Evolutionary conservation across 495 filamentous ascomycete species (phyloP), one percentile per base, ranked within the genome.

Genomic region (Trichoderma asperelloides): DNA sequence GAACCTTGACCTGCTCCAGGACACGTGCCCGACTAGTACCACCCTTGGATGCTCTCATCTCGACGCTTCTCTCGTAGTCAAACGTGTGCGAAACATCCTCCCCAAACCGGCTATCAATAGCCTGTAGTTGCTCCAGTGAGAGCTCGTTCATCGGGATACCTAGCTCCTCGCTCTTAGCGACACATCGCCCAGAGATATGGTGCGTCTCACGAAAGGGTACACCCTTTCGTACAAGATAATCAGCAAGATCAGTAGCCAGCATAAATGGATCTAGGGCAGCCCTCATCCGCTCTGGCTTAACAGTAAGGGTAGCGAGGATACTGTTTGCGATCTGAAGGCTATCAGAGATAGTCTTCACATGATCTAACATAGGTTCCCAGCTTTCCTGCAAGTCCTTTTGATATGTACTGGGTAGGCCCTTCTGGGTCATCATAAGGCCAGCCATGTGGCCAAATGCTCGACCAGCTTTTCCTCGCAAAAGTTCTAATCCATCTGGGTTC

Each of bases 301-400:
- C 82, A n/a, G 78, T 82, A 18, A 93, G 86, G 21, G 86, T 89
- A 41, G 85, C 84, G 27, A 90, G 80, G 82, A 90, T 86, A 12
- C 92, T 89, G 23, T 86, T 91, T 39, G 89, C 89, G 69, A 96
- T 96, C 70, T 86, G 86, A 63, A 93, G 82, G 73, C 87, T 91
- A 79, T 94, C 90, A 57, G 82, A 81, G 66, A 93, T 84, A 25
- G 92, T 94, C 77, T 91, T 89, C 71, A 92, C 84, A 70, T 86
- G 85, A 76, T 94, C 89, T 40, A 96, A 82, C 74, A 96, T 82
- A 47, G 89, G 88, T 78, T 93, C 89, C 69, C 92, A 88, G 63
- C 85, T 86, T 78, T 95, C 92, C 77, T 96, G 92, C n/a, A 94
- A 78, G 72, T 94, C 89, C 78, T 95, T 93, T 79, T 96, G 93